A percentile compares a stretch with the other conserved stretches of the same genome.
Conservation (phyloP, 2,329 filamentous ascomycete species). For the Berkeleyomyces basicola region DNA sequence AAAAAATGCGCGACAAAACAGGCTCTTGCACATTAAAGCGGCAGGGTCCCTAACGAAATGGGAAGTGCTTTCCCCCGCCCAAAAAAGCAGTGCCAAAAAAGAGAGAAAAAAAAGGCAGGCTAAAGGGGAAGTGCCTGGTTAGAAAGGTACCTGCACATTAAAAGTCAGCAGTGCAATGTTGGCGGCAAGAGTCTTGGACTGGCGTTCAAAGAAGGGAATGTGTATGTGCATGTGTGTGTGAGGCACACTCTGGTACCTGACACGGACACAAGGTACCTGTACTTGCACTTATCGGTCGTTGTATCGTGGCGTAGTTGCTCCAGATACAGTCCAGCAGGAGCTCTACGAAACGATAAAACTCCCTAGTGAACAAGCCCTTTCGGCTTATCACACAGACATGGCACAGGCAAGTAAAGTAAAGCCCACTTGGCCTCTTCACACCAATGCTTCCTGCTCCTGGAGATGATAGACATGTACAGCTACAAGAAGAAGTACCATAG, state of each 20-base stretch:
- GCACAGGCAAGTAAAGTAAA: neutral
- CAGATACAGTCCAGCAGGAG: neutral
- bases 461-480: too few species aligned
- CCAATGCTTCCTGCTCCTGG: too few species aligned
- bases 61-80: neutral
- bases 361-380: neutral
- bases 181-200: neutral
- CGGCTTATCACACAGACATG: neutral
- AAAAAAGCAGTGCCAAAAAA: neutral
- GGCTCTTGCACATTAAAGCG: constrained; percentile 4
- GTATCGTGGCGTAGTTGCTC: neutral
- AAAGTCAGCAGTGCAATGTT: neutral
- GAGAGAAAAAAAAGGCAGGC: neutral
- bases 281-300: neutral
- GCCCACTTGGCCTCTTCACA: neutral
- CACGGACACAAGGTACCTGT: neutral
- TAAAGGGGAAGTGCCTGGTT: neutral
- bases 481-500: too few species aligned
- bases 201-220: neutral
- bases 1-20: constrained; percentile 10
- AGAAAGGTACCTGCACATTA: neutral
- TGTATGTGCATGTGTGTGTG: neutral
- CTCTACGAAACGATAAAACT: neutral
- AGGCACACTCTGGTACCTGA: too few species aligned
- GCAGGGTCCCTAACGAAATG: neutral